Evolutionary conservation across 2,329 filamentous ascomycete species (phyloP).

Genomic region (Coniochaeta pulveracea): DNA sequence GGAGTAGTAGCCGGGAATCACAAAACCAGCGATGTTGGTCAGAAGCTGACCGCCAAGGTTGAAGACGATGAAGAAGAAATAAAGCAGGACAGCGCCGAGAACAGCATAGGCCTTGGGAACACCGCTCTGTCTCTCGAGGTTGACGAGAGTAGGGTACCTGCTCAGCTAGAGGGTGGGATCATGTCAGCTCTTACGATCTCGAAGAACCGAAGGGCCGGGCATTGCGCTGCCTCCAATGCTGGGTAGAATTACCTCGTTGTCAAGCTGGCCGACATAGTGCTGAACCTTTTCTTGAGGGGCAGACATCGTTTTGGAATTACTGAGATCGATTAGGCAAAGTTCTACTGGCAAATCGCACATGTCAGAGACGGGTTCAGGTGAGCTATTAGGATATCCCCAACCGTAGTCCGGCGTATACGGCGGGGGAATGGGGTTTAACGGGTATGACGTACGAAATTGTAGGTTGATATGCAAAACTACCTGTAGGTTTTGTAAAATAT

Average conservation of each 20-base stretch:
- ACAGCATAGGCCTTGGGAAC: slow-evolving; percentile 79
- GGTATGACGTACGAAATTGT: no score
- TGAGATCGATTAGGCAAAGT: neutral
- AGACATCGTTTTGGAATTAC: slow-evolving; percentile 47
- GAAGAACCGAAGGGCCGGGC: no score
- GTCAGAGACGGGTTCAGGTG: no score
- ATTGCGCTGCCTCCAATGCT: no score
- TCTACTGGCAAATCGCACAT: no score
- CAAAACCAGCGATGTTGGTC: slow-evolving; percentile 76
- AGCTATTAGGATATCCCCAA: no score
- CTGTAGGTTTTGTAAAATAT: no score
- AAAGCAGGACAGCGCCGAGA: slow-evolving; percentile 64
- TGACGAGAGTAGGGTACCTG: slow-evolving; percentile 74
- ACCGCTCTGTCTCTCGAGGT: slow-evolving; percentile 74
- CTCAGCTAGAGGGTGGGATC: slow-evolving; percentile 58
- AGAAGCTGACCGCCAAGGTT: slow-evolving; percentile 83
- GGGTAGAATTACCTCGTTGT: slow-evolving; percentile 58
- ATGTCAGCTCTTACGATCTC: no score
- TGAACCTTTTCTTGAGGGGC: slow-evolving; percentile 65
- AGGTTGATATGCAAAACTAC: no score
- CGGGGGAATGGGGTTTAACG: no score
- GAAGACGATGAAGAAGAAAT: slow-evolving; percentile 88
- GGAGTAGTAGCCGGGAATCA: slow-evolving; percentile 78
- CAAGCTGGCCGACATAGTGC: slow-evolving; percentile 66
- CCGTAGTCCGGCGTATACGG: no score